Conservation (phyloP, 768 basidiomycete species). For the Termitomyces sp. region DNA sequence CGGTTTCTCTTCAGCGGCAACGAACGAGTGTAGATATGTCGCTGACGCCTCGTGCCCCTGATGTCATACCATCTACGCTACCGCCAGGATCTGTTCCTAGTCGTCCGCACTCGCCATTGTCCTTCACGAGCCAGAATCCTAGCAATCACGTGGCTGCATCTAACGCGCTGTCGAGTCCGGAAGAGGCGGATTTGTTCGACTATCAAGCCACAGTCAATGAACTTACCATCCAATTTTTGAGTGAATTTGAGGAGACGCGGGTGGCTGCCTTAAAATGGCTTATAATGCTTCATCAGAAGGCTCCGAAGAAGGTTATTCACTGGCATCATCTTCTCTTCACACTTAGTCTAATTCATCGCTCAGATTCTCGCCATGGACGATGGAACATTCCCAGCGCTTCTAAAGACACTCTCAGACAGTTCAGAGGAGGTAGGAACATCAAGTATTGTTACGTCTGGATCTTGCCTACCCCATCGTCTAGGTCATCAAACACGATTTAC, state of each 20-base stretch:
- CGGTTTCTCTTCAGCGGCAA: constrained; percentile 16
- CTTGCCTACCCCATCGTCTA: constrained; percentile 17
- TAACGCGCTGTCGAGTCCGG: constrained; percentile 18
- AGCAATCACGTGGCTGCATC: constrained; percentile 24
- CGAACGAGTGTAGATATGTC: constrained; percentile 31
- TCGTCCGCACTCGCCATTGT: constrained; percentile 60
- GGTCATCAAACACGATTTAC: constrained; percentile 96
- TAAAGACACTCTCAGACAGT: constrained; percentile 94
- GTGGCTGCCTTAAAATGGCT: constrained; percentile 97
- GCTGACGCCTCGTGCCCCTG: constrained; percentile 29
- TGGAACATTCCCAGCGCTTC: constrained; percentile 90
- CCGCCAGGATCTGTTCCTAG: constrained; percentile 28
- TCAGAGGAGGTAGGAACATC: constrained; percentile 74
- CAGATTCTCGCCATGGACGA: constrained; percentile 96
- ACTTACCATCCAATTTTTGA: constrained; percentile 88
- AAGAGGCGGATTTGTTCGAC: constrained; percentile 76
- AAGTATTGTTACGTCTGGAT: not conserved
- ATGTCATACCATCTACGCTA: constrained; percentile 19
- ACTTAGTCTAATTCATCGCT: not conserved
- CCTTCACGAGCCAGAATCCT: constrained; percentile 36
- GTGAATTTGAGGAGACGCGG: constrained; percentile 94
- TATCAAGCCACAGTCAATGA: constrained; percentile 92
- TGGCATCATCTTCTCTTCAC: not conserved
- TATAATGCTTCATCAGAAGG: constrained; percentile 97
- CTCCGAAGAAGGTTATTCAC: constrained; percentile 76